A percentile compares a stretch with the other conserved stretches of the same genome.
phyloP scores from a whole-genome alignment of 805 yeast species.

The Jamesozyma hellenica region DNA sequence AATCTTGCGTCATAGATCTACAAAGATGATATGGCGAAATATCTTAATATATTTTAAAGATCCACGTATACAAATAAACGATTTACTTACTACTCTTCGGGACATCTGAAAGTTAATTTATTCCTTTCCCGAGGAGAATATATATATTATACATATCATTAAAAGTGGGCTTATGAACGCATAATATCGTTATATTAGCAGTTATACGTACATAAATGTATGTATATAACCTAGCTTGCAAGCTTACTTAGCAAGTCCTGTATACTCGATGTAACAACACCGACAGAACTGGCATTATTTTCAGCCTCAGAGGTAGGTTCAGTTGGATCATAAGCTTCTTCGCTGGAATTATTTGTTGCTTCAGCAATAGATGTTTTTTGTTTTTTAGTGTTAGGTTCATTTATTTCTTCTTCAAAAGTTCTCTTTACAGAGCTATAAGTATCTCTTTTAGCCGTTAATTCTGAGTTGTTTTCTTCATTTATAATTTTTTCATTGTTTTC shows the following conservation, averaged over 20 bases:
- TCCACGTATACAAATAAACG: no score
- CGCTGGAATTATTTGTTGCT: neutral
- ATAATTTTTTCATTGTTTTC: neutral
- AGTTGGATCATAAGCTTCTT: slow-evolving; percentile 5
- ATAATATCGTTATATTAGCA: no score
- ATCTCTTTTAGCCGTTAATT: neutral
- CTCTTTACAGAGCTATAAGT: neutral
- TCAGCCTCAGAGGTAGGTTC: slow-evolving; percentile 5
- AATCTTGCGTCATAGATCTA: slow-evolving; percentile 56
- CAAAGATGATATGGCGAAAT: slow-evolving; percentile 34
- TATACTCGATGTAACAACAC: slow-evolving; percentile 25
- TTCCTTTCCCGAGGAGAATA: no score
- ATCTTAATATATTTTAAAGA: no score
- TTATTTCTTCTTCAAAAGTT: neutral
- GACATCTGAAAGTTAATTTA: neutral
- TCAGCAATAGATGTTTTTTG: neutral
- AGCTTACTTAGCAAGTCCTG: slow-evolving; percentile 29
- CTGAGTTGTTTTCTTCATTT: neutral
- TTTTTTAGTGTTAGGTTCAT: neutral
- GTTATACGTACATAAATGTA: neutral
- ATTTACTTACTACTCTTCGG: no score
- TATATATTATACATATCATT: no score
- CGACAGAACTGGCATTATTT: slow-evolving; percentile 9
- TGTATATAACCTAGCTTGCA: slow-evolving; percentile 17
- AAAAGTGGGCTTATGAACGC: no score